phyloP scores from a whole-genome alignment of 1,139 yeast genomes.

The Saccharomyces hybrid region DNA sequence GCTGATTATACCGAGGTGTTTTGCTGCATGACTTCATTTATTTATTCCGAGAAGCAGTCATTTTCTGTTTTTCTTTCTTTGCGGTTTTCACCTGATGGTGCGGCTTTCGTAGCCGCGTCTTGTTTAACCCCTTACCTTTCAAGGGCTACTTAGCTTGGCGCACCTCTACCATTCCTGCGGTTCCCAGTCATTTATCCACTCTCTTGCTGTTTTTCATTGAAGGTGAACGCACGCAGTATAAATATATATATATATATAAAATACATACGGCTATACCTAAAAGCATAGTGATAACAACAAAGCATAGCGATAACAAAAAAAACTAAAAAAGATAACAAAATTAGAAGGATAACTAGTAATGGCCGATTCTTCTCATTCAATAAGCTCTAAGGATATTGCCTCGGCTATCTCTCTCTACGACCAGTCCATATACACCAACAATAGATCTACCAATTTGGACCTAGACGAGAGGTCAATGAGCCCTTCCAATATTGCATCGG shows the following conservation, averaged over 20 bases:
- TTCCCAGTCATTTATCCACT: neutral
- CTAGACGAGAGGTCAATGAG: constrained; percentile 1
- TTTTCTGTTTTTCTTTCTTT: neutral
- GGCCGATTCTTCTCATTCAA: constrained; percentile 16
- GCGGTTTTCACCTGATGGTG: neutral
- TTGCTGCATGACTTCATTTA: neutral
- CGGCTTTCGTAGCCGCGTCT: neutral
- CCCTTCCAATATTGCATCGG: constrained; percentile 13
- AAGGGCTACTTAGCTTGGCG: neutral
- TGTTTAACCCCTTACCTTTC: neutral
- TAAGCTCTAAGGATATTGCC: constrained; percentile 18
- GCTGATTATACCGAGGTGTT: neutral
- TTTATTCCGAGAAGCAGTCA: neutral
- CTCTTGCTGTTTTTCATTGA: neutral
- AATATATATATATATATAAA: neutral
- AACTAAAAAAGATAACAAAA: neutral
- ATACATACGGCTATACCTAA: neutral
- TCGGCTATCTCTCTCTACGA: constrained; percentile 20
- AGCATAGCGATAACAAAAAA: neutral
- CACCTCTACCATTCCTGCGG: neutral
- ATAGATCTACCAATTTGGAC: neutral
- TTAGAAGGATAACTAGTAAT: neutral
- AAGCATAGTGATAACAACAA: neutral
- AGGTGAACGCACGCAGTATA: neutral
- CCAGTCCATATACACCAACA: constrained; percentile 10